Evolutionary conservation across 306 rosid species (phyloP).

Genomic region (Astragalus membranaceus): DNA sequence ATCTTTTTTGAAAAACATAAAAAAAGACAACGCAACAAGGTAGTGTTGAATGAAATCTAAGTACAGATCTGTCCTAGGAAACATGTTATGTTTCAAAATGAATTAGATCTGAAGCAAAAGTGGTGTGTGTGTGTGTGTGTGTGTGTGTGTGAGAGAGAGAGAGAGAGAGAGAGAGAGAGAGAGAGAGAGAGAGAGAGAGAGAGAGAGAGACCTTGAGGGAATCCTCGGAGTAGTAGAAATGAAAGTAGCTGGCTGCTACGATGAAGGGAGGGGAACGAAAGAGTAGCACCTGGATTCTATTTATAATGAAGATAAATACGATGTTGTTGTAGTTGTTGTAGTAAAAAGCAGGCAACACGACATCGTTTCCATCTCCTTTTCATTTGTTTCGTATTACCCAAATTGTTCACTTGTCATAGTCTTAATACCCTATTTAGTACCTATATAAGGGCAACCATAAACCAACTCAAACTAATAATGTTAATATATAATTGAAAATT

Average conservation of each 20-base stretch:
- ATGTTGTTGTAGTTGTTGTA: not conserved
- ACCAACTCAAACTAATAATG: no score
- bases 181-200: not conserved
- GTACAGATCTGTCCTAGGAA: conserved; percentile 28
- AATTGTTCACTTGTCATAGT: no score
- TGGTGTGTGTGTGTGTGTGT: no score
- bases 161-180: conserved; percentile 12
- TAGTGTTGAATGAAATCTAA: not conserved
- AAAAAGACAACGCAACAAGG: not conserved
- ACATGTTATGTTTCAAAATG: not conserved
- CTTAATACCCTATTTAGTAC: no score
- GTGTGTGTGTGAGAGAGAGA: not conserved
- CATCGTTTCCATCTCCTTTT: not conserved
- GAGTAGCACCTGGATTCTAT: not conserved
- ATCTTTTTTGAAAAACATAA: not conserved
- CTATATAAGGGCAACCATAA: no score
- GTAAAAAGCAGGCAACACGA: not conserved
- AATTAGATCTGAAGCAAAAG: conserved; percentile 18
- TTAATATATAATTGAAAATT: no score
- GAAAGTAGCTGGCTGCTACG: conserved; percentile 31
- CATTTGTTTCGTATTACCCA: no score
- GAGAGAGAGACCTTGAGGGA: conserved; percentile 25
- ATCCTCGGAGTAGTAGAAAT: conserved; percentile 5
- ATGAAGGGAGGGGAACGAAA: conserved; percentile 1
- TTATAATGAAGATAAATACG: not conserved